These are phyloP conservation scores for Phytophthora fragariae DNA, from an alignment of 352 stramenopile species.

Conservation along the genomic window DNA sequence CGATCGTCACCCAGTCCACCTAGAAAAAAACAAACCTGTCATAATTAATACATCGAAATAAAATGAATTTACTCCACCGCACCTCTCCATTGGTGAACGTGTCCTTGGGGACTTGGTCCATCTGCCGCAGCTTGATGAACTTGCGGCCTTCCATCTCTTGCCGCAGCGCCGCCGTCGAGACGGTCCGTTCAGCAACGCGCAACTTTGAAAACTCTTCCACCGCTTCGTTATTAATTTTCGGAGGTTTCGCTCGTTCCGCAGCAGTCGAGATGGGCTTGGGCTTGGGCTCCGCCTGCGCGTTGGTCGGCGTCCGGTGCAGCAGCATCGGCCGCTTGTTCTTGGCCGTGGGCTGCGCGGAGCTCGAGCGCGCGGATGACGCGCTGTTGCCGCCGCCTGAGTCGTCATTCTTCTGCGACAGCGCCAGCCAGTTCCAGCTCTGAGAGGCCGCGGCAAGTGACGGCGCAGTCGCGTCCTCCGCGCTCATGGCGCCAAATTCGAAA, in stretches of 20 bases:
- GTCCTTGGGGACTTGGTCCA: constrained; percentile 63
- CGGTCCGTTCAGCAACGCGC: constrained; percentile 61
- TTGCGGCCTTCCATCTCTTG: constrained; percentile 75
- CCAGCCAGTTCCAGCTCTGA: constrained; percentile 64
- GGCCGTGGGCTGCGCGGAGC: constrained; percentile 12
- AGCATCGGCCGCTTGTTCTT: constrained; percentile 30
- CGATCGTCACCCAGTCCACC: constrained; percentile 87
- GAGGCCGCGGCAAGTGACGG: constrained; percentile 16
- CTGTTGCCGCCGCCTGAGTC: constrained; percentile 17
- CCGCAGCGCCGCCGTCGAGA: constrained; percentile 52
- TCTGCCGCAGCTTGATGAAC: constrained; percentile 65
- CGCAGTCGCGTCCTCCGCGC: neutral
- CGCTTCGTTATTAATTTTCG: constrained; percentile 27
- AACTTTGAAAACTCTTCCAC: constrained; percentile 69
- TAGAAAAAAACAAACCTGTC: constrained; percentile 18
- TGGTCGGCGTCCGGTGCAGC: constrained; percentile 17
- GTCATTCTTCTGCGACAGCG: constrained; percentile 42
- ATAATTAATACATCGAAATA: neutral
- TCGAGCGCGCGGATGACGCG: constrained; percentile 20
- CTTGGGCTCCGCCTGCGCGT: constrained; percentile 13
- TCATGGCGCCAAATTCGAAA: constrained; percentile 33
- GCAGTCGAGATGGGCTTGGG: constrained; percentile 25
- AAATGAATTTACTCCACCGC: neutral
- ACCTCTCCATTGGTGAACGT: constrained; percentile 69
- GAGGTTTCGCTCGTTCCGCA: constrained; percentile 19